phyloP scores from a whole-genome alignment of 352 stramenopile genomes.

The Phytophthora uliginosa region DNA sequence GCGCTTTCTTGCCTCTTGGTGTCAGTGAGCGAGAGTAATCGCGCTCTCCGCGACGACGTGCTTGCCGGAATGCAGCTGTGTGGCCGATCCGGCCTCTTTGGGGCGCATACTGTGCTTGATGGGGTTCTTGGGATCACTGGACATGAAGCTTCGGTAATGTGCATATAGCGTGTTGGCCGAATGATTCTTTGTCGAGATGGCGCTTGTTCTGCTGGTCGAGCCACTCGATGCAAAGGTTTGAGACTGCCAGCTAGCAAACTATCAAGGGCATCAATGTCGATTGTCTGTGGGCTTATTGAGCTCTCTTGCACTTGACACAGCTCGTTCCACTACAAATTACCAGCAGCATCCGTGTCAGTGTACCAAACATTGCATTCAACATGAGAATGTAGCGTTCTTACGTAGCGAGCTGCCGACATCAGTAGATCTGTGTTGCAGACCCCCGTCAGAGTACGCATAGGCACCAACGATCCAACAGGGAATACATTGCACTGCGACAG shows the following conservation, averaged over 20 bases:
- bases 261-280: slow-evolving; percentile 78
- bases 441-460: slow-evolving; percentile 34
- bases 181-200: slow-evolving; percentile 18
- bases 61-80: slow-evolving; percentile 38
- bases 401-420: slow-evolving; percentile 48
- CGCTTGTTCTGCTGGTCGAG: slow-evolving; percentile 4
- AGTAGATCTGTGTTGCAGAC: slow-evolving; percentile 54
- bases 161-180: slow-evolving; percentile 8
- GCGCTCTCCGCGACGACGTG: slow-evolving; percentile 24
- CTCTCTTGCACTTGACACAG: slow-evolving; percentile 41
- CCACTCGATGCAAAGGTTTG: slow-evolving; percentile 16
- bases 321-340: slow-evolving; percentile 43
- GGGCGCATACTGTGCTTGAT: slow-evolving; percentile 17
- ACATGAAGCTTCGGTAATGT: slow-evolving; percentile 21
- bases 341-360: not conserved
- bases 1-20: slow-evolving; percentile 2
- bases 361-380: slow-evolving; percentile 6
- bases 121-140: slow-evolving; percentile 13
- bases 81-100: slow-evolving; percentile 39
- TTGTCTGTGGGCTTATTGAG: slow-evolving; percentile 18
- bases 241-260: slow-evolving; percentile 49
- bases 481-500: slow-evolving; percentile 63
- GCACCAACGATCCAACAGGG: slow-evolving; percentile 38
- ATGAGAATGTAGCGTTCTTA: slow-evolving; percentile 29
- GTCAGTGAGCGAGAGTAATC: slow-evolving; percentile 24